Evolutionary conservation across 805 yeast genomes (phyloP), one percentile per base, ranked within the genome.

Genomic region (Sugiyamaella marilandica): DNA sequence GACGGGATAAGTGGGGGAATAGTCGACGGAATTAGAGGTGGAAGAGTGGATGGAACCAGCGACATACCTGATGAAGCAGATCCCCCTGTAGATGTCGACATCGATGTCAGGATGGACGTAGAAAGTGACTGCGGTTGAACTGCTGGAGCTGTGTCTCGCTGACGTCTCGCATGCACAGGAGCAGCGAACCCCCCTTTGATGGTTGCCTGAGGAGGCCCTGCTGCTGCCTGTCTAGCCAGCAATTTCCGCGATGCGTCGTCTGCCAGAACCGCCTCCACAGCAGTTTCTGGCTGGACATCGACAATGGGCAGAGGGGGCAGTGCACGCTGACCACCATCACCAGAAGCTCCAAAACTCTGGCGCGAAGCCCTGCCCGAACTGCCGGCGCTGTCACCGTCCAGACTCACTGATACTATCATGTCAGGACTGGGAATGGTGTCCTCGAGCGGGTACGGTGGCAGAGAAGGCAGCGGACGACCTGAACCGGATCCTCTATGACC

Each of bases 381-480:
- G 24, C 24, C 16, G 11, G 24, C 9, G 9, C 43, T 13, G 37
- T 8, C 16, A 14, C 9, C 9, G 4, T 10, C 37, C 37, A 34
- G 4, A 5, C 29, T 7, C 11, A 16, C 16, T 10, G 43, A 39
- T 3, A 5, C 24, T 11, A 13, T 10, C 43, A 39, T 39, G 19
- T 39, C 43, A 5, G 43, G 43, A 16, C 10, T 44, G 4, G 47
- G 47, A 10, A 44, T 26, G 2, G 47, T 16, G 33, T 44, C 47
- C 19, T 44, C 47, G 18, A 44, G 18, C 24, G 47, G 47, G 24
- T 44, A 44, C 19, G 47, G 47, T 7, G 47, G 47, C 18, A 41
- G 26, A n/a, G 29, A 13, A 13, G 45, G 45, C 16, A 44, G 18
- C 4, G 47, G 47, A 13, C 47, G 33, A 18, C 47, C 35, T 16